Evolutionary conservation across 2,329 filamentous ascomycete genomes (phyloP).

Genomic region (Lecanicillium sp.): DNA sequence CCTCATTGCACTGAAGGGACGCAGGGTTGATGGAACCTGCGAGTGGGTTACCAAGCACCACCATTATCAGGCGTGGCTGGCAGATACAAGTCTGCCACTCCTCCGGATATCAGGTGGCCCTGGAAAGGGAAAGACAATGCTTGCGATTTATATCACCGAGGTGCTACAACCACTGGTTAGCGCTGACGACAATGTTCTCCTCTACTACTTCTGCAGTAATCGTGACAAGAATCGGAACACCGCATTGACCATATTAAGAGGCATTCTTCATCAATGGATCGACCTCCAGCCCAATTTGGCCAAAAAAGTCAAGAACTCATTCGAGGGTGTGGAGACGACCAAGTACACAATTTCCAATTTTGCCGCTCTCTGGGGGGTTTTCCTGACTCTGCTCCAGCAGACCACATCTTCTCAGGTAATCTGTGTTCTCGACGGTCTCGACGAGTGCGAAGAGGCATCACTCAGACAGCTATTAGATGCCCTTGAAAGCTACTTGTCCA

Average conservation of each 20-base stretch:
- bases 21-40: constrained; percentile 2
- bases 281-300: background rate
- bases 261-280: constrained; percentile 4
- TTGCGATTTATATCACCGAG: background rate
- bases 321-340: background rate
- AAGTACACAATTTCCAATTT: background rate
- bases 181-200: background rate
- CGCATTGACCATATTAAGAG: background rate
- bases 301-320: background rate
- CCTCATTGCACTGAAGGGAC: constrained; percentile 20
- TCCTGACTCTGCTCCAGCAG: background rate
- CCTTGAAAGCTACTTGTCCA: background rate
- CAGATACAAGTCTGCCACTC: background rate
- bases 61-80: background rate
- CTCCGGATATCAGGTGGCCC: background rate
- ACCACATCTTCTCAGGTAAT: background rate
- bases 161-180: background rate
- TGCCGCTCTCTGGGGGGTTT: background rate
- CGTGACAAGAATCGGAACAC: background rate
- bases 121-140: background rate
- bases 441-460: background rate
- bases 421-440: background rate
- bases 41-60: background rate
- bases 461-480: background rate
- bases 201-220: background rate